These are phyloP conservation scores for Aspergillus japonicus DNA, from an alignment of 2,329 filamentous ascomycete species.

Conservation along the genomic window DNA sequence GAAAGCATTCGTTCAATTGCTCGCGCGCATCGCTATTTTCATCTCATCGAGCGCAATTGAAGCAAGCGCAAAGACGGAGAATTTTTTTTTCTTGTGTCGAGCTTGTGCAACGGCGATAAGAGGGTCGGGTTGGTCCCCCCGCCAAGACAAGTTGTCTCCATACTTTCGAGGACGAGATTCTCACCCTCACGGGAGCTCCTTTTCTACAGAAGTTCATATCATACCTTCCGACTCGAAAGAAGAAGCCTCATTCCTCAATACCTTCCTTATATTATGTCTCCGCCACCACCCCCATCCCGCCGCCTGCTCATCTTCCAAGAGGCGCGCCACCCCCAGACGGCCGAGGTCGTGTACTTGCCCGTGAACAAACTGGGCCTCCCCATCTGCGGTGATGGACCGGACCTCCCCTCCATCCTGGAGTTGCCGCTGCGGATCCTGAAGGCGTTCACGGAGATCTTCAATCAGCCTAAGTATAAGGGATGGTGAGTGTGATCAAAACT, in stretches of 20 bases:
- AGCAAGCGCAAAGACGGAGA: not conserved
- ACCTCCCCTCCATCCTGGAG: conserved; percentile 35
- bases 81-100: not conserved
- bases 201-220: too few species aligned
- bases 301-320: conserved; percentile 42
- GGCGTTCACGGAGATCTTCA: conserved; percentile 42
- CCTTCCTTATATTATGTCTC: not conserved
- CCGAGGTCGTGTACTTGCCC: conserved; percentile 32
- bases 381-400: conserved; percentile 34
- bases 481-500: conserved; percentile 27
- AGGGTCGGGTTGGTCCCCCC: not conserved
- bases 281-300: conserved; percentile 17
- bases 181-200: not conserved
- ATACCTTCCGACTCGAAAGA: not conserved
- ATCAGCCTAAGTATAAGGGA: conserved; percentile 39
- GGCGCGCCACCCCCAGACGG: conserved; percentile 30
- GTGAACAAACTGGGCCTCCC: conserved; percentile 40
- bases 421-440: conserved; percentile 34
- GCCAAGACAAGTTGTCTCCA: not conserved
- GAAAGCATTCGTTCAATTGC: not conserved
- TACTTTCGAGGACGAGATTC: not conserved
- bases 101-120: not conserved
- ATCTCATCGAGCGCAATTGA: not conserved
- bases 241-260: not conserved
- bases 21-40: not conserved